These are phyloP conservation scores for Carex kokanica DNA, from an alignment of 176 grass and related monocot genomes.

Conservation along the genomic window DNA sequence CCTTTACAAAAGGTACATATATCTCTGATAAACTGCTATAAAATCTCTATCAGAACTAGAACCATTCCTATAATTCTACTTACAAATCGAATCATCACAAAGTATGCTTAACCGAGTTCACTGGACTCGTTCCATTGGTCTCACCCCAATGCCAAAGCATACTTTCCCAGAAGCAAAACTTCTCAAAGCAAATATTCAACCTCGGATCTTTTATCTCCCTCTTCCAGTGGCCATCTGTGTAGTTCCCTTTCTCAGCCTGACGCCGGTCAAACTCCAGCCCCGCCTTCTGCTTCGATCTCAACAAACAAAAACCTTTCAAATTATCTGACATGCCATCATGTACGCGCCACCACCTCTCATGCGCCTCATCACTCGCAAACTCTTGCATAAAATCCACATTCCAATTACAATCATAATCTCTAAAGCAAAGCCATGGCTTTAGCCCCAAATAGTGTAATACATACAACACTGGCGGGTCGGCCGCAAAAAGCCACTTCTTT, in stretches of 20 bases:
- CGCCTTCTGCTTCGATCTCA: slow-evolving; percentile 76
- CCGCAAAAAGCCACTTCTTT: slow-evolving; percentile 69
- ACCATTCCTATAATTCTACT: slow-evolving; percentile 26
- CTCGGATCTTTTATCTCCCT: slow-evolving; percentile 60
- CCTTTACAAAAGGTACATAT: slow-evolving; percentile 23
- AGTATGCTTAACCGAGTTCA: slow-evolving; percentile 6
- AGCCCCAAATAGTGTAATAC: slow-evolving; percentile 77
- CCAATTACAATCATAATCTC: slow-evolving; percentile 96
- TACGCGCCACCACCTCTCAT: slow-evolving; percentile 72
- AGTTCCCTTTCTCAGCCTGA: slow-evolving; percentile 78
- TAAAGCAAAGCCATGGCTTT: slow-evolving; percentile 88
- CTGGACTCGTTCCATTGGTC: slow-evolving; percentile 42
- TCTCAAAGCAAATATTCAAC: slow-evolving; percentile 73
- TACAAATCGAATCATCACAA: slow-evolving; percentile 15
- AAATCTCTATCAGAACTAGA: slow-evolving; percentile 13
- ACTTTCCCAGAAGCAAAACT: slow-evolving; percentile 92
- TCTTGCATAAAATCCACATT: slow-evolving; percentile 58
- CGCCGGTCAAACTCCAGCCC: slow-evolving; percentile 80
- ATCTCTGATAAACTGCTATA: slow-evolving; percentile 21
- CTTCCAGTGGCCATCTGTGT: slow-evolving; percentile 67
- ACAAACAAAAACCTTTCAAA: slow-evolving; percentile 65
- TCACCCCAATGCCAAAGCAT: slow-evolving; percentile 95
- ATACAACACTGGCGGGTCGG: slow-evolving; percentile 62
- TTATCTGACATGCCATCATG: slow-evolving; percentile 78
- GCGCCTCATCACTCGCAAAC: slow-evolving; percentile 80